Base-by-base conservation (phyloP, 2,329 filamentous ascomycete genomes). In the Colletotrichum sp. region DNA sequence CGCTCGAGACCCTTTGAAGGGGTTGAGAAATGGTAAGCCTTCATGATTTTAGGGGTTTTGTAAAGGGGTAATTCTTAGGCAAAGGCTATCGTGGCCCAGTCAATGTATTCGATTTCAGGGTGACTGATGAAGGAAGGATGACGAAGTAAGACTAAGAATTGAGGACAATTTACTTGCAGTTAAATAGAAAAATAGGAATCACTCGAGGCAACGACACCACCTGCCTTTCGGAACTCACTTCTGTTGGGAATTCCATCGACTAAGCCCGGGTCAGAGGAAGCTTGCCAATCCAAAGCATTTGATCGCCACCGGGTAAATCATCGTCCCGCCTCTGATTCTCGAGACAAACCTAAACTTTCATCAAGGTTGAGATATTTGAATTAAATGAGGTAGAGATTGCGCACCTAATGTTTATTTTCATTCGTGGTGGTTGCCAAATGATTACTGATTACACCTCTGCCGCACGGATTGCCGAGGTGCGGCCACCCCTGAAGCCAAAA, bases 101-200 rank as follows among this genome's bases (percentile, higher is more conserved):
- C n/a, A 48, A 48, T 21, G 10, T 21, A 3, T 48, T 48, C n/a
- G n/a, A 21, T 48, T 12, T 21, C n/a, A 13, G 43, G 1, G 43
- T 5, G 10, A 13, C 10, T 3, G 16, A 48, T 48, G 18, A 4
- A n/a, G 10, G n/a, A 13, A 48, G 43, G 0, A 13, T 48, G 43
- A 13, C 2, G 43, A 48, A 10, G 1, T 7, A 21, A 48, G 2
- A 48, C 5, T 2, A n/a, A 21, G 43, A 1, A 13, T 4, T 12
- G n/a, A 21, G 43, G n/a, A 21, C 0, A 21, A 21, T 4, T 13
- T 0, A 8, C 10, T 48, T 0, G 18, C 6, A 13, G 1, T 48
- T 13, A 48, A 48, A 48, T 48, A 48, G 18, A 21, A n/a, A 48
- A 21, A 21, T 13, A 21, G n/a, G n/a, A n/a, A 8, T 7, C 10